phyloP scores from a whole-genome alignment of 1,284 basidiomycete genomes.

The Chondrostereum purpureum region DNA sequence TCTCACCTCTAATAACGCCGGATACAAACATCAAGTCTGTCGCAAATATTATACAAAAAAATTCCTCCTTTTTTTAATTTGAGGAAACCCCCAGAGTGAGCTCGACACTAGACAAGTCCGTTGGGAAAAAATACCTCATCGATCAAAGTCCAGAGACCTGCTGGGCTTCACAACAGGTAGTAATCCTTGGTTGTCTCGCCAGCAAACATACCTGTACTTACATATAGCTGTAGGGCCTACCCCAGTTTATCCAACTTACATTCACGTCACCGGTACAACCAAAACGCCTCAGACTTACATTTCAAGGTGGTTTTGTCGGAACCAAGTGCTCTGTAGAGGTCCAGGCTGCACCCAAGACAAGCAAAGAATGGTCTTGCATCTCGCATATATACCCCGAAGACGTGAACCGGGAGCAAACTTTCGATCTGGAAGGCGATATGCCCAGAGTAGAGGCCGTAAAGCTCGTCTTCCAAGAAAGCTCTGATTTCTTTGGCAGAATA shows the following conservation, averaged over 20 bases:
- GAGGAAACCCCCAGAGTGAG: conserved; percentile 51
- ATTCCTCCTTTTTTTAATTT: neutral
- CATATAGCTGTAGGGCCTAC: conserved; percentile 49
- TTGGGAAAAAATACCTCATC: conserved; percentile 62
- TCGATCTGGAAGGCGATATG: conserved; percentile 35
- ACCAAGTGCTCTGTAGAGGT: conserved; percentile 50
- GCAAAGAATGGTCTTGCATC: conserved; percentile 39
- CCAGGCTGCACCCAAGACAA: conserved; percentile 16
- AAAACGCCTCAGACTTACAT: conserved; percentile 53
- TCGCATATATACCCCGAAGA: conserved; percentile 67
- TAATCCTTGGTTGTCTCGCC: too few relatives aligned
- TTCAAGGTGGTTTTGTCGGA: conserved; percentile 80
- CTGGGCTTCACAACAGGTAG: conserved; percentile 76
- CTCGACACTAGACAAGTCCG: conserved; percentile 75
- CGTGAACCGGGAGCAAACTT: conserved; percentile 63
- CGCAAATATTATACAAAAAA: neutral
- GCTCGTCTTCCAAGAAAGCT: conserved; percentile 70
- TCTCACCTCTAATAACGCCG: neutral
- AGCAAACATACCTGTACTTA: too few relatives aligned
- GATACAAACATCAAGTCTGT: conserved; percentile 1
- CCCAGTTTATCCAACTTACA: conserved; percentile 63
- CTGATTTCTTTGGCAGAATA: conserved; percentile 73
- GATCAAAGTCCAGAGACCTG: conserved; percentile 74
- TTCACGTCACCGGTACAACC: conserved; percentile 52
- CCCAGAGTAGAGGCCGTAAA: conserved; percentile 42